Percentiles rank a stretch among this genome's conserved stretches.
Conservation (phyloP, 768 basidiomycete genomes). For the Leucosporidium yakuticum region DNA sequence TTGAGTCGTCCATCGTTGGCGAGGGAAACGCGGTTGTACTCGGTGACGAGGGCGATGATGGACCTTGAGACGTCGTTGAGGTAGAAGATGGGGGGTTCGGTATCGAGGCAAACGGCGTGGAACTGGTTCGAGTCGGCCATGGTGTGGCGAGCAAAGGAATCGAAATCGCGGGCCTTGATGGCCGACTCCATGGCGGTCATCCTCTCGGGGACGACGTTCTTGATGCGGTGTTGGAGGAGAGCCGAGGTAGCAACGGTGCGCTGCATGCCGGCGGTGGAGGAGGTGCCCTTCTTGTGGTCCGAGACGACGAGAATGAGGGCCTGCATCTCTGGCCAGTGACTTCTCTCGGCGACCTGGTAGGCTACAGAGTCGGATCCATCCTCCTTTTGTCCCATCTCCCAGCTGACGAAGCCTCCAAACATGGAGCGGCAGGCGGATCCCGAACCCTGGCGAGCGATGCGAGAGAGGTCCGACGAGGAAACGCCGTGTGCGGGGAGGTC, state of each 20-base stretch:
- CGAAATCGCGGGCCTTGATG: slow-evolving; percentile 73
- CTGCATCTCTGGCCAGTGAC: slow-evolving; percentile 91
- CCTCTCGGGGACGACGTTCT: slow-evolving; percentile 73
- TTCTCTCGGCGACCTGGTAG: slow-evolving; percentile 71
- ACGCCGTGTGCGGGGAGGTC: slow-evolving; percentile 49
- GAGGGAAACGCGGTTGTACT: slow-evolving; percentile 77
- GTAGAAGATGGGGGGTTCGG: slow-evolving; percentile 96
- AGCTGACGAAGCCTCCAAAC: slow-evolving; percentile 94
- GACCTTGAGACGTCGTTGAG: slow-evolving; percentile 94
- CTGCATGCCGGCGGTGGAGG: slow-evolving; percentile 95
- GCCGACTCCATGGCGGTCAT: slow-evolving; percentile 78
- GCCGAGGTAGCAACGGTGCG: slow-evolving; percentile 86
- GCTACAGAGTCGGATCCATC: slow-evolving; percentile 84
- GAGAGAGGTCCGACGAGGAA: slow-evolving; percentile 72
- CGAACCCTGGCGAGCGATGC: slow-evolving; percentile 93
- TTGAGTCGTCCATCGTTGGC: slow-evolving; percentile 57
- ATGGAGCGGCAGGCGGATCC: slow-evolving; percentile 97
- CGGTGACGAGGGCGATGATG: slow-evolving; percentile 84
- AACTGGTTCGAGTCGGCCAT: slow-evolving; percentile 99
- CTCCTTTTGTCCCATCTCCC: slow-evolving; percentile 65
- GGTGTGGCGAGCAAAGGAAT: slow-evolving; percentile 79
- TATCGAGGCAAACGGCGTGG: slow-evolving; percentile 96
- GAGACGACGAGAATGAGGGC: slow-evolving; percentile 96
- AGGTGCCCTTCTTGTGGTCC: slow-evolving; percentile 93
- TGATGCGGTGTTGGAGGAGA: slow-evolving; percentile 82